These are phyloP conservation scores for Hemisphaericaspora subhashii DNA, from an alignment of 1,139 yeast species.

Conservation along the genomic window DNA sequence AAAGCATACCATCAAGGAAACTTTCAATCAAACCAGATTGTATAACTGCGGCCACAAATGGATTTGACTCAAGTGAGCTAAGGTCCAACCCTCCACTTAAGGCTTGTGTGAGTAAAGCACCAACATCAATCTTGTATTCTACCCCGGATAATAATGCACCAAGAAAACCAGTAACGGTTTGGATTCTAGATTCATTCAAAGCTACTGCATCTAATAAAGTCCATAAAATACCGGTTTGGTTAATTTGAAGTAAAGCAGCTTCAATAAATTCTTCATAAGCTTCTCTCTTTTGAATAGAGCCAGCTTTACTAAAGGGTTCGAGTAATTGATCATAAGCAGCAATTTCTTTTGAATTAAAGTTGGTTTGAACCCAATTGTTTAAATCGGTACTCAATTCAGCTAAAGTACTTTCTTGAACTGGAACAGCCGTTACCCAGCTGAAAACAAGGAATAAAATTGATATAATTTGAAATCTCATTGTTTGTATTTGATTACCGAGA, in stretches of 20 bases:
- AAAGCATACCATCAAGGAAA: slow-evolving; percentile 35
- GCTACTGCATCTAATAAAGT: slow-evolving; percentile 38
- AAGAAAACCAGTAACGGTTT: slow-evolving; percentile 32
- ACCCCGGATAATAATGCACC: slow-evolving; percentile 18
- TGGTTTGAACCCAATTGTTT: slow-evolving; percentile 15
- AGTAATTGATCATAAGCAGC: slow-evolving; percentile 12
- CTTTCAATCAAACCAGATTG: slow-evolving; percentile 39
- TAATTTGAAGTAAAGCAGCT: slow-evolving; percentile 27
- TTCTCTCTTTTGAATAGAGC: slow-evolving; percentile 18
- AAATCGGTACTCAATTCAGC: slow-evolving; percentile 16
- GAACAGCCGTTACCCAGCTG: background rate
- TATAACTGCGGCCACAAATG: slow-evolving; percentile 23
- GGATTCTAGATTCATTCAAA: slow-evolving; percentile 29
- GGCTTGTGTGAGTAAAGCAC: slow-evolving; percentile 2
- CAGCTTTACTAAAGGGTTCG: slow-evolving; percentile 11
- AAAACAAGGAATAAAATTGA: background rate
- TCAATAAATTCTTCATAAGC: slow-evolving; percentile 22
- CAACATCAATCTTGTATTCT: slow-evolving; percentile 12
- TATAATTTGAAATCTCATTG: slow-evolving; percentile 1
- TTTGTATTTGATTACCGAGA: too few species aligned
- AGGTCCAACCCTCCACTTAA: slow-evolving; percentile 5
- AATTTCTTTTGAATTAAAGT: slow-evolving; percentile 16
- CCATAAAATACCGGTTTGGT: slow-evolving; percentile 39
- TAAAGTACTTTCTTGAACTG: slow-evolving; percentile 6
- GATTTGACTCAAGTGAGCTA: slow-evolving; percentile 29